Base-by-base conservation (phyloP, 768 basidiomycete genomes). In the Asterophora parasitica region DNA sequence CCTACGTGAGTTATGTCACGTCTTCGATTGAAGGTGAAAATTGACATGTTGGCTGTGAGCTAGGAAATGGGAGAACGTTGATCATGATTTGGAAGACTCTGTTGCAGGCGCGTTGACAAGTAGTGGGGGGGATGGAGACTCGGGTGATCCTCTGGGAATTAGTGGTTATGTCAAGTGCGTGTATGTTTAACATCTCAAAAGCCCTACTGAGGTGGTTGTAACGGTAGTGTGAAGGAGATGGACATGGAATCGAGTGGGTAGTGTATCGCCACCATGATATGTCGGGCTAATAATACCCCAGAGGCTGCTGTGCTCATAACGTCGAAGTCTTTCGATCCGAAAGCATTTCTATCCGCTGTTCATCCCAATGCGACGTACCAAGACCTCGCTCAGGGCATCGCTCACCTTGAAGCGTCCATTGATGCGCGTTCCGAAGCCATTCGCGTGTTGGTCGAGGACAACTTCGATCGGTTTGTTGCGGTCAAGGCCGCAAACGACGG, bases 401-500 rank as follows among this genome's bases (percentile, higher is more conserved):
- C 76, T 0, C 80, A 84, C 51, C 74, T 97, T 6, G 79, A 81
- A 53, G 69, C 79, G 7, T 86, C 90, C 10, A 85, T 98, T 49
- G 94, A 98, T 59, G 78, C 86, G 1, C 82, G 94, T 36, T 94
- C 92, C 1, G 90, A 94, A 56, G 96, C 94, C n/a, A 85, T 98
- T 48, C 77, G 93, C 33, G 81, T 94, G 16, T 76, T 99, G 27
- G 96, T 99, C 8, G 94, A 97, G 63, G 92, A 97, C 58, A 96
- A 98, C 65, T 97, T 98, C 65, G 94, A 98, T 68, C 78, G 92
- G 10, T 99, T 98, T 59, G 95, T 98, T 13, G 89, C 91, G 2
- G 95, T 99, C 47, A 99, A 99, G 60, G 90, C 91, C 7, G 89
- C 88, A 7, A 95, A 90, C n/a, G 94, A 95, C 66, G 88, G 94